Evolutionary conservation across 2,329 filamentous ascomycete genomes (phyloP).

Genomic region (Penicillium digitatum): DNA sequence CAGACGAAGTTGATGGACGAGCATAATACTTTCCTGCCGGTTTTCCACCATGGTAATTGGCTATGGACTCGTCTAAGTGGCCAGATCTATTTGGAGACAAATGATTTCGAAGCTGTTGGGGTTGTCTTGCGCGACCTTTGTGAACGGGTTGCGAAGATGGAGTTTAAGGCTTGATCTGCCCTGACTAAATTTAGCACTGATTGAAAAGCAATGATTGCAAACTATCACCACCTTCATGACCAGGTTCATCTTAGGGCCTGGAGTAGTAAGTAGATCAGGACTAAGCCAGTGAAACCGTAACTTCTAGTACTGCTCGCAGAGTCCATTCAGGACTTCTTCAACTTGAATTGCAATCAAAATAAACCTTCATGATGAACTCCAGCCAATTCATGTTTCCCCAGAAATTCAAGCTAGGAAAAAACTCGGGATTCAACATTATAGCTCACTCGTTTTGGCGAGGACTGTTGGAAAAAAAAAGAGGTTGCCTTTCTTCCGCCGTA

Average conservation of each 20-base stretch:
- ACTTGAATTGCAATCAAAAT: background rate
- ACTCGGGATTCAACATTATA: background rate
- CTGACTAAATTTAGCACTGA: background rate
- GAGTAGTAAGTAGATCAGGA: background rate
- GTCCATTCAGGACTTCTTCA: background rate
- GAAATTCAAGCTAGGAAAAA: background rate
- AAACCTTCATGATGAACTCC: background rate
- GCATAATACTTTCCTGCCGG: slow-evolving; percentile 67
- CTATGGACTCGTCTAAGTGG: slow-evolving; percentile 72
- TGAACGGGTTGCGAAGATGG: slow-evolving; percentile 48
- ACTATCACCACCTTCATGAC: background rate
- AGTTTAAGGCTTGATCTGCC: slow-evolving; percentile 20
- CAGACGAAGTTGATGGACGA: slow-evolving; percentile 51
- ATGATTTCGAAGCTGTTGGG: slow-evolving; percentile 71
- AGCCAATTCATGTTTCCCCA: background rate
- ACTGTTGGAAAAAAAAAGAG: background rate
- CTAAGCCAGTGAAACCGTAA: no score
- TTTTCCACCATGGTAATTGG: slow-evolving; percentile 57
- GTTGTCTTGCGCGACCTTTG: slow-evolving; percentile 56
- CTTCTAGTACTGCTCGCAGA: no score
- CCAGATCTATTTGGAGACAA: slow-evolving; percentile 77
- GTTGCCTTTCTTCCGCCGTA: background rate
- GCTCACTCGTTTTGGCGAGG: background rate
- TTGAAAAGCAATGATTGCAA: background rate
- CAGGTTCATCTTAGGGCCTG: background rate